Conservation (phyloP, 2,329 filamentous ascomycete genomes). For the Ophiostoma himal-ulmi region DNA sequence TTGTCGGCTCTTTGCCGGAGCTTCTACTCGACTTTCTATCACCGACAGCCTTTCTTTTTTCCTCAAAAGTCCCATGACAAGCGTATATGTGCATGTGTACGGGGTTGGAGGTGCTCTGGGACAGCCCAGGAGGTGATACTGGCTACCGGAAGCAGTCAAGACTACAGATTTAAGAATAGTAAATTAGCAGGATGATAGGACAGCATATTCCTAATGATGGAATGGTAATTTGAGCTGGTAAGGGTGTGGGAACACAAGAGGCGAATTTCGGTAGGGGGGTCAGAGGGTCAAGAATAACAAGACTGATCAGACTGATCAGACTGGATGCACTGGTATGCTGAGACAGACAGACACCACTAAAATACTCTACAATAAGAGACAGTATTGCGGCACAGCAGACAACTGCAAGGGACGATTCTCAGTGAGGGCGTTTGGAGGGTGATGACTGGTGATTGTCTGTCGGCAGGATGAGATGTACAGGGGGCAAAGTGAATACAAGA, state of each 20-base stretch:
- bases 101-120: not conserved
- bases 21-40: not conserved
- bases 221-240: not conserved
- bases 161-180: not conserved
- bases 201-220: not conserved
- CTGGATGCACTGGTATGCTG: not conserved
- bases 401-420: not conserved
- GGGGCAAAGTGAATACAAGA: not conserved
- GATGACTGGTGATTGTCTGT: not conserved
- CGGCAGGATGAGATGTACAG: not conserved
- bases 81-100: not conserved
- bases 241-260: not conserved
- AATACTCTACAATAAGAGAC: not conserved
- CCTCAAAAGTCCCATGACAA: not conserved
- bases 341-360: not conserved
- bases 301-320: not conserved
- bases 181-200: not conserved
- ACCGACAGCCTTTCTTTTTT: not conserved
- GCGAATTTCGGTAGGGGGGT: not conserved
- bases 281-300: not conserved
- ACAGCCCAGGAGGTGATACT: not conserved
- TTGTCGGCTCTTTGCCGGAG: slow-evolving; percentile 6
- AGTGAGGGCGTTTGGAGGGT: not conserved
- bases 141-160: not conserved
- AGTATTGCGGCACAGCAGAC: not conserved